phyloP scores from a whole-genome alignment of 768 basidiomycete species.

The Tylopilus subfusipes region DNA sequence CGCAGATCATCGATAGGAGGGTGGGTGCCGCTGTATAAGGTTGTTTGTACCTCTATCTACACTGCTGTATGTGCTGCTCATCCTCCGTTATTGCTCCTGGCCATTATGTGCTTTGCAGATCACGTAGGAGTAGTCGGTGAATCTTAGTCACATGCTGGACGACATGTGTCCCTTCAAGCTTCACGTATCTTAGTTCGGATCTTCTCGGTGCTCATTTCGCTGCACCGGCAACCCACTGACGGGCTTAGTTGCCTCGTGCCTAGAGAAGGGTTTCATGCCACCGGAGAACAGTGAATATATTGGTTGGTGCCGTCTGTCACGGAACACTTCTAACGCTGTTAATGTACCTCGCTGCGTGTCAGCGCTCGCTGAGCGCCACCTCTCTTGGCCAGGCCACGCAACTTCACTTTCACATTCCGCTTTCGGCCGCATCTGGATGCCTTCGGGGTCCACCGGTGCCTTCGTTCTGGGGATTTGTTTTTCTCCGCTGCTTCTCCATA shows the following conservation, averaged over 20 bases:
- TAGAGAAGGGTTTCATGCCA: slow-evolving; percentile 9
- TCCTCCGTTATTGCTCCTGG: background rate
- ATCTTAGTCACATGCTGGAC: slow-evolving; percentile 5
- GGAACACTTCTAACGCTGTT: slow-evolving; percentile 7
- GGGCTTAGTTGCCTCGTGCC: slow-evolving; percentile 13
- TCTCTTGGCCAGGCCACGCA: background rate
- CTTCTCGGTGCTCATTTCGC: no score
- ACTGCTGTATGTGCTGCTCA: slow-evolving; percentile 5
- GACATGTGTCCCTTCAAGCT: background rate
- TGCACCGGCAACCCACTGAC: background rate
- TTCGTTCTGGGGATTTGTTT: background rate
- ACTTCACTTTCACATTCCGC: background rate
- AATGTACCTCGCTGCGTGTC: slow-evolving; percentile 7
- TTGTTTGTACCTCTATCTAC: slow-evolving; percentile 21
- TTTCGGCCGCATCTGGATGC: background rate
- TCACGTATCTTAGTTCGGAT: background rate
- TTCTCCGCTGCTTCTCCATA: slow-evolving; percentile 1
- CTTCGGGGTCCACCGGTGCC: background rate
- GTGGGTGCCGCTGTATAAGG: slow-evolving; percentile 19
- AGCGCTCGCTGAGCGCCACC: background rate
- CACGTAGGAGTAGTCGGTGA: background rate
- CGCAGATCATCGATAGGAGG: slow-evolving; percentile 26
- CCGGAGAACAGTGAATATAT: background rate
- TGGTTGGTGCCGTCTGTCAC: slow-evolving; percentile 5
- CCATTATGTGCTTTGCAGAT: background rate